phyloP scores from a whole-genome alignment of 2,329 filamentous ascomycete genomes.

The Beauveria sp. region DNA sequence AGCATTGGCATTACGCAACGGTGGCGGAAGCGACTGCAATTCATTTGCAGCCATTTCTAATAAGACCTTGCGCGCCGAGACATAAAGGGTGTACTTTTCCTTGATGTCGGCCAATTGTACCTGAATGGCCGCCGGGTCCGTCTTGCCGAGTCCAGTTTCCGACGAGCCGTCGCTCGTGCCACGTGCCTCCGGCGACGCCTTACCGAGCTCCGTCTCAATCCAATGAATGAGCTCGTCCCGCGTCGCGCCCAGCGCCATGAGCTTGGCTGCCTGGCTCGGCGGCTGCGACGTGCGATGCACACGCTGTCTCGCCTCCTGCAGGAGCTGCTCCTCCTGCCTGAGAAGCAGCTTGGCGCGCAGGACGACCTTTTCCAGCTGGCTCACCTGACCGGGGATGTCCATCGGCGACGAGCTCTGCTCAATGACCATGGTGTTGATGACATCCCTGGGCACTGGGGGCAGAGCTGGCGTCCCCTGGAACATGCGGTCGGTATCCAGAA shows the following conservation, averaged over 20 bases:
- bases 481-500: slow-evolving; percentile 41
- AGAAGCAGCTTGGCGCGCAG: slow-evolving; percentile 50
- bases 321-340: slow-evolving; percentile 47
- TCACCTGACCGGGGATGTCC: slow-evolving; percentile 40
- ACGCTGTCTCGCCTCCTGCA: slow-evolving; percentile 37
- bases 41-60: slow-evolving; percentile 32
- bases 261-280: slow-evolving; percentile 32
- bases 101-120: slow-evolving; percentile 40
- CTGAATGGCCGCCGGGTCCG: slow-evolving; percentile 25
- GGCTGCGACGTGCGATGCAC: slow-evolving; percentile 22
- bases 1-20: slow-evolving; percentile 9
- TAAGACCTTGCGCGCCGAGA: slow-evolving; percentile 40
- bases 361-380: slow-evolving; percentile 49
- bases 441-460: slow-evolving; percentile 43
- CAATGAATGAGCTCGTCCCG: slow-evolving; percentile 55
- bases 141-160: slow-evolving; percentile 26
- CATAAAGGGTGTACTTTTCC: slow-evolving; percentile 46
- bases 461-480: slow-evolving; percentile 36
- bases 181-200: slow-evolving; percentile 32
- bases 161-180: slow-evolving; percentile 18
- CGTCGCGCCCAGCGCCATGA: slow-evolving; percentile 47
- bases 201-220: slow-evolving; percentile 56
- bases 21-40: slow-evolving; percentile 21
- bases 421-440: slow-evolving; percentile 42
- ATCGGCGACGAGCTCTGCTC: slow-evolving; percentile 30